Evolutionary conservation across 805 yeast species (phyloP).

Genomic region (Spathaspora arborariae): DNA sequence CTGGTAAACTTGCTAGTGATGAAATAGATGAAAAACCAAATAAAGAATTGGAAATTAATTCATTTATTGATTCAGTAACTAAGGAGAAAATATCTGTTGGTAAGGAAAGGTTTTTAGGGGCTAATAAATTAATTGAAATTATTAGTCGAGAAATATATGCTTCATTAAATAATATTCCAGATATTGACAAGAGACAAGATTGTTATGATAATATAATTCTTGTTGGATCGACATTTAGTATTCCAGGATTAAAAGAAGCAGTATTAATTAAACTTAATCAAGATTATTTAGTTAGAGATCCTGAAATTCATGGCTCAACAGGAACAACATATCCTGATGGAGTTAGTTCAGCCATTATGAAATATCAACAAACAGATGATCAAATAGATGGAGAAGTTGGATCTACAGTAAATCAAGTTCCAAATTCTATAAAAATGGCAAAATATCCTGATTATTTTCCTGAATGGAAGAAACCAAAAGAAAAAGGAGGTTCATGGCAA

Average conservation of each 20-base stretch:
- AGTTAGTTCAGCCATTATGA: constrained; percentile 36
- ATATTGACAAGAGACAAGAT: constrained; percentile 68
- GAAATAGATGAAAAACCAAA: constrained; percentile 46
- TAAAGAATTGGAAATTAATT: constrained; percentile 68
- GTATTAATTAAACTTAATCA: constrained; percentile 54
- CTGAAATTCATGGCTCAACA: constrained; percentile 19
- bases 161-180: constrained; percentile 56
- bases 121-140: constrained; percentile 51
- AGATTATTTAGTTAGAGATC: constrained; percentile 47
- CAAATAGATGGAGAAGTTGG: constrained; percentile 23
- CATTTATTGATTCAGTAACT: constrained; percentile 55
- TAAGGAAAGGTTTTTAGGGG: constrained; percentile 83
- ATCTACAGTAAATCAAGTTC: constrained; percentile 57
- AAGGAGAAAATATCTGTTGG: constrained; percentile 70
- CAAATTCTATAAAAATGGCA: constrained; percentile 64
- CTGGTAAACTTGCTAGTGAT: constrained; percentile 10
- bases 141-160: constrained; percentile 54
- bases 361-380: constrained; percentile 43
- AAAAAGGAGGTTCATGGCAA: constrained; percentile 56
- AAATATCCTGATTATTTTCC: constrained; percentile 90
- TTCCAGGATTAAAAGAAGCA: constrained; percentile 74
- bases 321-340: constrained; percentile 20
- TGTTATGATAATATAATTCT: constrained; percentile 81
- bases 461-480: constrained; percentile 73
- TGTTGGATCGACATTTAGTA: constrained; percentile 72